Evolutionary conservation across 805 yeast species (phyloP).

Genomic region (Yamadazyma philogaea): DNA sequence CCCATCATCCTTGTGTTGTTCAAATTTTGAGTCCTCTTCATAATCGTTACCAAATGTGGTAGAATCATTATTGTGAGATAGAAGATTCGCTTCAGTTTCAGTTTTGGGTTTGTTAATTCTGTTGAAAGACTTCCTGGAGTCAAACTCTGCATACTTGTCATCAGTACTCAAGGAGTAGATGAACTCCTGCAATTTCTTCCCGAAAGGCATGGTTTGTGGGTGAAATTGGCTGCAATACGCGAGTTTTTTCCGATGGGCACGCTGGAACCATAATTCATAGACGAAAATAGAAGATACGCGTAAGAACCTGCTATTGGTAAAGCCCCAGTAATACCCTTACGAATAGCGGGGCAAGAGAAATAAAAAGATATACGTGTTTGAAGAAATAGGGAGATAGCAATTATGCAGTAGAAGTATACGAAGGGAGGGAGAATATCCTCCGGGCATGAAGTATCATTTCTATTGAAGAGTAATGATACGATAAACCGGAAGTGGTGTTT

Average conservation of each 20-base stretch:
- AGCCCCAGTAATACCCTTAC: too few relatives aligned
- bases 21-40: conserved; percentile 33
- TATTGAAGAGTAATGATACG: conserved; percentile 41
- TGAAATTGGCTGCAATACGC: conserved; percentile 7
- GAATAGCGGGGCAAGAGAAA: not conserved
- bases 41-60: conserved; percentile 5
- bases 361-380: not conserved
- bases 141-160: conserved; percentile 69
- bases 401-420: too few relatives aligned
- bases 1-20: conserved; percentile 47
- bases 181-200: conserved; percentile 51
- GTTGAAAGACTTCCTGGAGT: conserved; percentile 45
- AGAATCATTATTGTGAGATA: conserved; percentile 14
- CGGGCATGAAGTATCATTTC: conserved; percentile 50
- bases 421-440: conserved; percentile 38
- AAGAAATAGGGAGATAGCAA: not conserved
- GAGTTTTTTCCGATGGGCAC: conserved; percentile 1
- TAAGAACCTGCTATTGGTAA: not conserved
- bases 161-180: conserved; percentile 61
- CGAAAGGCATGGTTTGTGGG: conserved; percentile 17
- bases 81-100: conserved; percentile 29
- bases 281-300: not conserved
- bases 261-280: not conserved
- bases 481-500: conserved; percentile 40
- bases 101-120: conserved; percentile 36